Base-by-base conservation (phyloP, 75 land plant species). In the Ceratopteris richardii region DNA sequence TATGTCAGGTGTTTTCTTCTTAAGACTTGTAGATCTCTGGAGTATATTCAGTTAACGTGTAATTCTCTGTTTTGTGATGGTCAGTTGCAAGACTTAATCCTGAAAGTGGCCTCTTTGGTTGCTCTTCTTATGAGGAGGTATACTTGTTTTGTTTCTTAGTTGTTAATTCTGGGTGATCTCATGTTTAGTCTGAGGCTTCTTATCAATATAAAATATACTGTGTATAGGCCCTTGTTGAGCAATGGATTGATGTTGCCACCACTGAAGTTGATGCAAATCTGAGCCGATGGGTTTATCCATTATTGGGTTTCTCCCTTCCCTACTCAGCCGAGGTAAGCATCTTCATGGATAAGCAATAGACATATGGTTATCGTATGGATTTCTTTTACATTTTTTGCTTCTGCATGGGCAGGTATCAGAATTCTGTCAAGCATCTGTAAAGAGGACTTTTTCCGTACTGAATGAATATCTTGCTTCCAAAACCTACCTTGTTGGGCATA, bases 201-300 rank as follows among this genome's bases (percentile, higher is more conserved):
- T 46, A 17, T 46, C 18, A 18, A 14, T 3, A 5, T 46, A n/a
- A n/a, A n/a, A n/a, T 33, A 9, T 33, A 33, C 22, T 46, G 54
- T 41, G 61, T 41, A 19, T 72, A 92, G 98, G 98, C 60, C 9
- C 82, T 53, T 33, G 44, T 92, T 41, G 95, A 92, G 61, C 98
- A 92, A 52, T 92, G 98, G 95, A 88, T 82, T 64, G 98, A 92
- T 64, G 81, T 92, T 65, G 67, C 95, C 17, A 40, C 95, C 42
- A 14, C 57, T 26, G 98, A 92, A 51, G 54, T 92, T 62, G 95
- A 92, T 59, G 17, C 69, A 17, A 61, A 65, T 44, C 37, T 77
- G 17, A 42, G 37, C 10, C 51, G 60, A 11, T 88, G 95, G 98
- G 29, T 74, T 0, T 62, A 55, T 9, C 98, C 98, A 46, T 69